phyloP scores from a whole-genome alignment of 441 rosid genomes.

The Gossypium schwendimanii region DNA sequence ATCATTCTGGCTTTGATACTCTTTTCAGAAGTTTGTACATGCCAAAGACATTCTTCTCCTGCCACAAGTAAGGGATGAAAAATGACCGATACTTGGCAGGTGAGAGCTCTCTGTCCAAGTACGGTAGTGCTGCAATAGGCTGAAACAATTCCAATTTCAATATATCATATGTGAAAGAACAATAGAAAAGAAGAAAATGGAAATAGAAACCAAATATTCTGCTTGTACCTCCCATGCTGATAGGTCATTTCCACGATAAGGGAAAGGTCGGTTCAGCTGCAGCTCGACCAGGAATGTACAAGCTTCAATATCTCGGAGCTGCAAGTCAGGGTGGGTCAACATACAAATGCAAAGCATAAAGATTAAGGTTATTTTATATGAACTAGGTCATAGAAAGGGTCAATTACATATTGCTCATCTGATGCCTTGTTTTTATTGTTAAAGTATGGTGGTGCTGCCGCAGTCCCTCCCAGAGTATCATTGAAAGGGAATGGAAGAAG shows the following conservation, averaged over 20 bases:
- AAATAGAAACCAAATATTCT: not conserved
- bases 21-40: slow-evolving; percentile 61
- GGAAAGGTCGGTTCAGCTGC: slow-evolving; percentile 67
- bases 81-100: slow-evolving; percentile 76
- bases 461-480: slow-evolving; percentile 75
- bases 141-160: slow-evolving; percentile 22
- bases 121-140: slow-evolving; percentile 72
- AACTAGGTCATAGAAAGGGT: not conserved
- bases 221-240: slow-evolving; percentile 77
- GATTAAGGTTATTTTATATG: not conserved
- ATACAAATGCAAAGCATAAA: not conserved
- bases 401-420: slow-evolving; percentile 65
- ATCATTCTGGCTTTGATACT: slow-evolving; percentile 33
- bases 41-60: slow-evolving; percentile 77
- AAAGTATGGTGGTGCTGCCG: slow-evolving; percentile 74
- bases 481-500: slow-evolving; percentile 91
- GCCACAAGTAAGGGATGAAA: slow-evolving; percentile 83
- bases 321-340: slow-evolving; percentile 19
- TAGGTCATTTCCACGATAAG: slow-evolving; percentile 66
- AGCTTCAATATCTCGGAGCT: slow-evolving; percentile 56
- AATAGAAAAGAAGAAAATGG: not conserved
- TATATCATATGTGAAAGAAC: not conserved
- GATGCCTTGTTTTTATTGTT: slow-evolving; percentile 87
- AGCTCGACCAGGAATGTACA: slow-evolving; percentile 88
- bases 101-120: slow-evolving; percentile 83